phyloP scores from a whole-genome alignment of 2,329 filamentous ascomycete genomes.

The Cordyceps pruinosa region DNA sequence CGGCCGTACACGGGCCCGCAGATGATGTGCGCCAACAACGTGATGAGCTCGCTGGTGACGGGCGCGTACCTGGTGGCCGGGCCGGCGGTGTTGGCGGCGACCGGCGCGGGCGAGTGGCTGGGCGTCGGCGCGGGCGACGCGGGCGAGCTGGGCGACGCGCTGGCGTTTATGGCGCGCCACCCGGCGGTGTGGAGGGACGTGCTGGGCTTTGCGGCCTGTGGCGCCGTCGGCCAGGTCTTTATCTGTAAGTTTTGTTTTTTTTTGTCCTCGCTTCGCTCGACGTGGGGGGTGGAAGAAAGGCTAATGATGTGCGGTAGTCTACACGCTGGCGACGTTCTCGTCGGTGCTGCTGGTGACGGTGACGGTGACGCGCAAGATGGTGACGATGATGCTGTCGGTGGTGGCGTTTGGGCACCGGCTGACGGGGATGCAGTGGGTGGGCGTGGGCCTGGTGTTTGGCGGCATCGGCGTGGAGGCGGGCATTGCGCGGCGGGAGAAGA shows the following conservation, averaged over 20 bases:
- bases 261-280: conserved; percentile 4
- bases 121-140: conserved; percentile 59
- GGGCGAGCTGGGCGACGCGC: conserved; percentile 73
- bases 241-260: conserved; percentile 57
- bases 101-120: conserved; percentile 55
- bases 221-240: conserved; percentile 90
- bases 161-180: conserved; percentile 73
- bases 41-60: conserved; percentile 76
- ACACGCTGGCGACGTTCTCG: conserved; percentile 87
- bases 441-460: conserved; percentile 87
- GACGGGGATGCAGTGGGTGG: conserved; percentile 84
- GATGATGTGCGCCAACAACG: conserved; percentile 99
- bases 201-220: conserved; percentile 80
- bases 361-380: conserved; percentile 96
- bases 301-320: conserved; percentile 46
- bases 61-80: conserved; percentile 61
- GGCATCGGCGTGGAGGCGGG: conserved; percentile 87
- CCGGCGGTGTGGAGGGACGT: conserved; percentile 82
- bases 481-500: conserved; percentile 77
- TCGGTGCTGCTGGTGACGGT: conserved; percentile 90
- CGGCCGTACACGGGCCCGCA: conserved; percentile 81
- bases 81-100: conserved; percentile 72
- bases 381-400: conserved; percentile 96
- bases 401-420: conserved; percentile 89
- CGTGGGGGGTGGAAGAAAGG: background rate